Conservation (phyloP, 306 rosid species). For the Erythrophleum fordii region DNA sequence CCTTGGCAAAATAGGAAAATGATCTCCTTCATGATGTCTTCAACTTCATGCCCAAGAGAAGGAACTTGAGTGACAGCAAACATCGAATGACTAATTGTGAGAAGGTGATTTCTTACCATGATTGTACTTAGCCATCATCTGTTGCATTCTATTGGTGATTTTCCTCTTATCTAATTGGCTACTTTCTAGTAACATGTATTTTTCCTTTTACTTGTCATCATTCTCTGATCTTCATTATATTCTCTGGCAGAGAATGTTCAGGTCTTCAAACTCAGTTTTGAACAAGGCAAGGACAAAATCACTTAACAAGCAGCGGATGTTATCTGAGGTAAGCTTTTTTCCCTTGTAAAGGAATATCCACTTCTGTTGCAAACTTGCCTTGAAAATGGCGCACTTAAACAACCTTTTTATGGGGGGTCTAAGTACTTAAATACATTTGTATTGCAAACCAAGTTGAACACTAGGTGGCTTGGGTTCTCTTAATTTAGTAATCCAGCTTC, state of each 20-base stretch:
- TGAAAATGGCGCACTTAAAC: neutral
- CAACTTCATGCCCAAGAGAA: constrained; percentile 78
- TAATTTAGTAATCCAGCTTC: neutral
- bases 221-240: neutral
- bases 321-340: constrained; percentile 67
- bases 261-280: constrained; percentile 81
- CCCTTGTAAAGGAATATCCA: neutral
- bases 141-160: neutral
- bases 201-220: neutral
- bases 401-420: too few species aligned
- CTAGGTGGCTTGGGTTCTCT: neutral
- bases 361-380: neutral
- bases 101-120: constrained; percentile 56
- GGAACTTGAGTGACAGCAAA: constrained; percentile 46
- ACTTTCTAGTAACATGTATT: neutral
- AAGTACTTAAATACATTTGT: neutral
- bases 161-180: neutral
- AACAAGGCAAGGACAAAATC: constrained; percentile 90
- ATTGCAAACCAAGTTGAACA: neutral
- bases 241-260: constrained; percentile 72
- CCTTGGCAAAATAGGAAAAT: constrained; percentile 66
- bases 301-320: constrained; percentile 80
- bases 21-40: constrained; percentile 86
- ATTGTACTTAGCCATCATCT: constrained; percentile 11
- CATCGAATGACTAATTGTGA: constrained; percentile 74